Conservation (phyloP, 2,329 filamentous ascomycete species). For the Colletotrichum sp. region DNA sequence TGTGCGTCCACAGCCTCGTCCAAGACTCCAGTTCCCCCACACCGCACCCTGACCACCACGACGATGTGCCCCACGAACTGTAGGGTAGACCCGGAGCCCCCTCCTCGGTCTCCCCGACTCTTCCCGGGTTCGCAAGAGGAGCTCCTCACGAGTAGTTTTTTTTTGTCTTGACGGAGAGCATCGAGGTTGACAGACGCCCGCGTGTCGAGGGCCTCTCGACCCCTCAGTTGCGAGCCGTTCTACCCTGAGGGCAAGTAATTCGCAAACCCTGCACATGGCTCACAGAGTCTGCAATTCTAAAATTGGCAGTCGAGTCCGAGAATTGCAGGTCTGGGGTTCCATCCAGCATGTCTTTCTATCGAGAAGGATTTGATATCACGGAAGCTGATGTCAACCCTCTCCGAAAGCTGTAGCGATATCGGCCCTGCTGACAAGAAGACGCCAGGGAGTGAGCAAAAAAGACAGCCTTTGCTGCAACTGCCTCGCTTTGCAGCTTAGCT, state of each 20-base stretch:
- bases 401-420: not conserved
- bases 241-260: not conserved
- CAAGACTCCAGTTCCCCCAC: slow-evolving; percentile 9
- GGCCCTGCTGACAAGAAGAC: not conserved
- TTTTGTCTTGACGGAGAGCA: not conserved
- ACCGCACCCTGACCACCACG: not conserved
- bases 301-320: not conserved
- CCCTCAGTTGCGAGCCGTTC: not conserved
- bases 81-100: not conserved
- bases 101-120: slow-evolving; percentile 6
- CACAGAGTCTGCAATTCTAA: not conserved
- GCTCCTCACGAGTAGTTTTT: not conserved
- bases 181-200: not conserved
- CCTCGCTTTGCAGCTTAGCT: not conserved
- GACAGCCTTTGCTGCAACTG: not conserved
- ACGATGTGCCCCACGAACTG: not conserved
- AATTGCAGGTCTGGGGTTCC: not conserved
- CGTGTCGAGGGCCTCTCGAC: not conserved
- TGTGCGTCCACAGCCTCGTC: slow-evolving; percentile 8
- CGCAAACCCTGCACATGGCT: not conserved
- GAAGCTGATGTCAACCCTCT: not conserved
- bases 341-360: not conserved
- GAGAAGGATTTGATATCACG: not conserved
- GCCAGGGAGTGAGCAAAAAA: not conserved
- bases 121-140: not conserved